Conservation (phyloP, 2,329 filamentous ascomycete species). For the Sordariomycetes sp. region DNA sequence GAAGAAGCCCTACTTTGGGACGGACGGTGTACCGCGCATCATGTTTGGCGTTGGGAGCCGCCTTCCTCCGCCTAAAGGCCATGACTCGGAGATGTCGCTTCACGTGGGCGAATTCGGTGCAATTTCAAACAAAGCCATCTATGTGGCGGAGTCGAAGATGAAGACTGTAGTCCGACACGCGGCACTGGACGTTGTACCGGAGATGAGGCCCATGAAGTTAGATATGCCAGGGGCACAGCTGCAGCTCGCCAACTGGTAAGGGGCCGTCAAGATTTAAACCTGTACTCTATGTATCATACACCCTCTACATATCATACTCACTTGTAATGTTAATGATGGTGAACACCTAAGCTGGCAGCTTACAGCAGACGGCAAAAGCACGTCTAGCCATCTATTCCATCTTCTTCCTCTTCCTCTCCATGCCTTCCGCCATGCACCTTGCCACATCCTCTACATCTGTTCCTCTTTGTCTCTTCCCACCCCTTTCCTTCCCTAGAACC, state of each 20-base stretch:
- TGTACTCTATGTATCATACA: too few species aligned
- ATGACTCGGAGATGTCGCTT: background rate
- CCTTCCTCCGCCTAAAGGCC: background rate
- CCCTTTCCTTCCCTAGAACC: slow-evolving; percentile 49
- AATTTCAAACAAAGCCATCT: slow-evolving; percentile 51
- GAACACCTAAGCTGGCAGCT: background rate
- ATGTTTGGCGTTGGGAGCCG: slow-evolving; percentile 3
- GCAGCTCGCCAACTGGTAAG: too few species aligned
- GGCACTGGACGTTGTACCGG: too few species aligned
- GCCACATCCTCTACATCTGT: slow-evolving; percentile 50
- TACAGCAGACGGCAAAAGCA: background rate
- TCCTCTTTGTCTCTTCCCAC: slow-evolving; percentile 45
- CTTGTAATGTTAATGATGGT: background rate
- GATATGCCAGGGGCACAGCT: too few species aligned
- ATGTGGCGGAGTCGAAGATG: slow-evolving; percentile 33
- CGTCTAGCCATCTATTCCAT: slow-evolving; percentile 5
- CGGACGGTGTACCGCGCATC: too few species aligned
- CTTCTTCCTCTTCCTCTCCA: slow-evolving; percentile 34
- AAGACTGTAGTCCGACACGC: slow-evolving; percentile 16
- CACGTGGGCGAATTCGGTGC: slow-evolving; percentile 45
- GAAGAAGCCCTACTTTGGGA: too few species aligned
- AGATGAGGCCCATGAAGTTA: too few species aligned
- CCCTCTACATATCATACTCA: slow-evolving; percentile 1
- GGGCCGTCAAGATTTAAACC: too few species aligned
- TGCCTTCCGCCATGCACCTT: slow-evolving; percentile 33